A percentile compares a stretch with the other conserved stretches of the same genome.
These are phyloP conservation scores for Discostella stelligera DNA, from an alignment of 352 stramenopile species.

Conservation along the genomic window DNA sequence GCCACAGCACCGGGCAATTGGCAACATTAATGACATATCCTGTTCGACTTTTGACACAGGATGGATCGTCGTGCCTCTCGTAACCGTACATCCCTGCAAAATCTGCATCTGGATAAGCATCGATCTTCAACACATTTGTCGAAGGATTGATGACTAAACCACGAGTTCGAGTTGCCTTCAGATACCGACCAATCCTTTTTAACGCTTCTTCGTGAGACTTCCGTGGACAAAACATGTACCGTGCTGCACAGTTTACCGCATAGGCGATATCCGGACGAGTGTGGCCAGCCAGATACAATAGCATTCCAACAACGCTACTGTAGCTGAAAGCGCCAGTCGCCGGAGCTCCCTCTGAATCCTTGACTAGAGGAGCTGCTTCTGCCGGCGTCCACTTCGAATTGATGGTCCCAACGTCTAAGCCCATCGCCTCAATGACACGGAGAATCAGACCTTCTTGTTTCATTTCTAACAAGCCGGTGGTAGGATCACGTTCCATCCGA, in stretches of 20 bases:
- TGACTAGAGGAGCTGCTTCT: too few relatives aligned
- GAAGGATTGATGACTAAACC: conserved; percentile 30
- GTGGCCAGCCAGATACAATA: conserved; percentile 9
- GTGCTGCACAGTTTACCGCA: conserved; percentile 34
- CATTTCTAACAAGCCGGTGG: neutral
- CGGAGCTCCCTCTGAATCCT: too few relatives aligned
- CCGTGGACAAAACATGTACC: conserved; percentile 33
- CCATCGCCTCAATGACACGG: neutral
- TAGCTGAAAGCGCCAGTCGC: neutral
- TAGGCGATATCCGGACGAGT: conserved; percentile 17
- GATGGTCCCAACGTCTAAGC: too few relatives aligned
- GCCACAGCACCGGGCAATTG: too few relatives aligned
- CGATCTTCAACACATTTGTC: neutral
- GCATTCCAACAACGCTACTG: too few relatives aligned
- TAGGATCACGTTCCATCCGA: conserved; percentile 16
- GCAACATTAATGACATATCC: too few relatives aligned
- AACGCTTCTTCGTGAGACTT: conserved; percentile 41
- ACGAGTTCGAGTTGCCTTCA: conserved; percentile 27
- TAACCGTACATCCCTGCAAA: conserved; percentile 35
- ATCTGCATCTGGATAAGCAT: conserved; percentile 10
- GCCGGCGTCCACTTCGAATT: too few relatives aligned
- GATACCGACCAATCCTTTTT: conserved; percentile 49
- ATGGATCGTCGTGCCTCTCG: conserved; percentile 28
- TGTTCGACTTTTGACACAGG: too few relatives aligned
- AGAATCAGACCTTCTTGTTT: neutral